These are phyloP conservation scores for Pyrus bretschneideri DNA, from an alignment of 306 rosid genomes.

Conservation along the genomic window DNA sequence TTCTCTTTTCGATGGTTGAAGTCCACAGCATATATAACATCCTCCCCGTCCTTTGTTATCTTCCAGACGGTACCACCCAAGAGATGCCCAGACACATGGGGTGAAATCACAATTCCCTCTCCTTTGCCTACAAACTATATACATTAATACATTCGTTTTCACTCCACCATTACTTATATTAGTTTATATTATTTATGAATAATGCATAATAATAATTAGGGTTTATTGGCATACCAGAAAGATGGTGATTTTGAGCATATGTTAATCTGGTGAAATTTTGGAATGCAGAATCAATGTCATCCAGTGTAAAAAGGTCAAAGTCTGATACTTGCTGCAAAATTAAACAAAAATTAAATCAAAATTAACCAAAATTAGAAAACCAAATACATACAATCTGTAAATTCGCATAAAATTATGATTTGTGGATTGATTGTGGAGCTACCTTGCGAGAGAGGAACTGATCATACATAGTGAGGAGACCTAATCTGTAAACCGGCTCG, in stretches of 20 bases:
- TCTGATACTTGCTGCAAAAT: conserved; percentile 82
- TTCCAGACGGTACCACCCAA: conserved; percentile 95
- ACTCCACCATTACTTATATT: background rate
- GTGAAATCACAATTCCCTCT: conserved; percentile 91
- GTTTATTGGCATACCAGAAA: conserved; percentile 44
- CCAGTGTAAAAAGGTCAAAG: conserved; percentile 79
- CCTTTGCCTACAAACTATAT: conserved; percentile 58
- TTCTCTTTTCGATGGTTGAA: conserved; percentile 91
- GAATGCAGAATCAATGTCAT: conserved; percentile 90
- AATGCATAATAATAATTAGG: background rate
- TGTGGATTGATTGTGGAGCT: background rate
- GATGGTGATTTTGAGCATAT: conserved; percentile 91
- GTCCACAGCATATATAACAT: conserved; percentile 94
- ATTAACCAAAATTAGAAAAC: too few relatives aligned
- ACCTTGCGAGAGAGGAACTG: conserved; percentile 86
- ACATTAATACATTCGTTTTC: background rate
- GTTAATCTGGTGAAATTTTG: conserved; percentile 77
- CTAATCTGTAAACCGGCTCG: conserved; percentile 81
- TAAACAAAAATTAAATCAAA: background rate
- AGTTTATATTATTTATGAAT: background rate
- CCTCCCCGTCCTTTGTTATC: conserved; percentile 96
- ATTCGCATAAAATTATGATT: background rate
- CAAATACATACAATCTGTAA: background rate
- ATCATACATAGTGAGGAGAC: conserved; percentile 94
- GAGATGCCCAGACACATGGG: conserved; percentile 93